Evolutionary conservation across 208 protist genomes (phyloP), one percentile per base, ranked within the genome.

Genomic region (Trypanosomatidae sp.): DNA sequence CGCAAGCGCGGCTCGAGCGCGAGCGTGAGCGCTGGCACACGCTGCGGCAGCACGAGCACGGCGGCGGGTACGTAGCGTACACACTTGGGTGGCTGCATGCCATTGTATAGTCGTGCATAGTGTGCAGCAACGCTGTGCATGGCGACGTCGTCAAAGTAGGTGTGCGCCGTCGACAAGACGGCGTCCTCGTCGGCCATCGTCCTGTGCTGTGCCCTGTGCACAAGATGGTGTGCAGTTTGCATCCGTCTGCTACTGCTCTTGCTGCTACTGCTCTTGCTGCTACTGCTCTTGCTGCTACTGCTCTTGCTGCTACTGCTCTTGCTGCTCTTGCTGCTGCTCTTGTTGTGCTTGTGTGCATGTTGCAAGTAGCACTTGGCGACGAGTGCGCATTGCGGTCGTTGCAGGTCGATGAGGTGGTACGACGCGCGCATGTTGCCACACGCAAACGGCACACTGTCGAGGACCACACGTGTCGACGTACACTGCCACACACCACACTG

Each of bases 71-170:
- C 60, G 43, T 85, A 89, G 38, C 69, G 57, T 2, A 89, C 75
- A 49, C 67, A 57, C 53, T 89, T 85, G 2, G 74, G 74, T 6
- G 74, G 72, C 3, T 57, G 43, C 33, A 48, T 51, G 6, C 50
- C 48, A 58, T 89, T 89, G 68, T 68, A 89, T 27, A 68, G 51
- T 13, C 67, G 58, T 13, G 80, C 75, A 73, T 74, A 89, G 66
- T 89, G 71, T 8, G 65, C 73, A 7, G 80, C 38, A 20, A 89
- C 75, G 52, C 74, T 82, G 53, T 89, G 80, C 80, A 89, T 89
- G 6, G 68, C 69, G 2, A 83, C 80, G 40, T 89, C 80, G 46
- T 85, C 80, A 50, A 80, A 89, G 66, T 88, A 88, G n/a, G n/a
- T 35, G n/a, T 35, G 30, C 30, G 30, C 11, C n/a, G 11, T 35